These are phyloP conservation scores for Talaromyces funiculosus DNA, from an alignment of 2,329 filamentous ascomycete genomes.

Conservation along the genomic window DNA sequence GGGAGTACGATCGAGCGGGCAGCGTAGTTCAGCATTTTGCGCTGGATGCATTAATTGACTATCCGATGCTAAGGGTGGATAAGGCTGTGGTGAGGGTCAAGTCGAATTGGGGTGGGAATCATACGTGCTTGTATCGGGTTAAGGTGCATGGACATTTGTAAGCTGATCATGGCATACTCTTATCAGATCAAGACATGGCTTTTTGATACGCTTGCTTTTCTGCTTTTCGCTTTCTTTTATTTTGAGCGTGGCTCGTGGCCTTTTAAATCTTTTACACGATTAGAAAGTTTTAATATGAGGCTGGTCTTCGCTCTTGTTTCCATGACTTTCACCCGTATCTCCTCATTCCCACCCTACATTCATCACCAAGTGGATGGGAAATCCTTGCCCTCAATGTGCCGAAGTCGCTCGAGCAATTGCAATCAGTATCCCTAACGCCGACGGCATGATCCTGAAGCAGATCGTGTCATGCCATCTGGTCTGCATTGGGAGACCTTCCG, in stretches of 20 bases:
- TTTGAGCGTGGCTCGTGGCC: background rate
- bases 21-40: slow-evolving; percentile 35
- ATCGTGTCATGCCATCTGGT: too few relatives aligned
- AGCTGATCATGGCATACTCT: background rate
- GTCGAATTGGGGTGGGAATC: slow-evolving; percentile 40
- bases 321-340: background rate
- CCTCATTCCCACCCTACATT: background rate
- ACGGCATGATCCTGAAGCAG: too few relatives aligned
- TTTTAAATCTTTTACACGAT: background rate
- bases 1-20: slow-evolving; percentile 34
- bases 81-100: slow-evolving; percentile 39
- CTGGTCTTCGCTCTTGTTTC: background rate
- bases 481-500: too few relatives aligned
- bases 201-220: background rate
- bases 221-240: too few relatives aligned
- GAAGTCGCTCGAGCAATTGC: too few relatives aligned
- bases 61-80: slow-evolving; percentile 30
- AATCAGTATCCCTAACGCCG: too few relatives aligned
- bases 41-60: slow-evolving; percentile 34
- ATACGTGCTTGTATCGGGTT: slow-evolving; percentile 44
- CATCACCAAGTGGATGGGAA: too few relatives aligned
- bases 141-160: slow-evolving; percentile 35
- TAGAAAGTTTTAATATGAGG: background rate
- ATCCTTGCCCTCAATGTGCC: too few relatives aligned
- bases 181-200: background rate